These are phyloP conservation scores for Blastomyces silverae DNA, from an alignment of 2,329 filamentous ascomycete genomes.

Conservation along the genomic window DNA sequence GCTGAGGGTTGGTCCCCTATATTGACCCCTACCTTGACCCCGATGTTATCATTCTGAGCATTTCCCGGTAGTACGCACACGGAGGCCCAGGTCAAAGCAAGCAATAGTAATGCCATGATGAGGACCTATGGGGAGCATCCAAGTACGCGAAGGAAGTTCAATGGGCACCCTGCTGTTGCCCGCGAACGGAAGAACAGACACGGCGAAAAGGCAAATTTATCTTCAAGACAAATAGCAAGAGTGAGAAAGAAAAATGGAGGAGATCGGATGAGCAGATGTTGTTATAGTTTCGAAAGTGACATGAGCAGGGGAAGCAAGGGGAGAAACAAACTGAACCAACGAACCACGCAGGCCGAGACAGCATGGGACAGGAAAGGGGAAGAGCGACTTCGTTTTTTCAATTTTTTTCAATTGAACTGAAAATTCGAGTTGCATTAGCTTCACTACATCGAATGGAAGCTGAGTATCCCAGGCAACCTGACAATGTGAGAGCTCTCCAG, in stretches of 20 bases:
- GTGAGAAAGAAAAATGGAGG: neutral
- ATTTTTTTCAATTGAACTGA: neutral
- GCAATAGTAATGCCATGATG: neutral
- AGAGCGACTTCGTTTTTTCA: no score
- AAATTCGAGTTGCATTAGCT: neutral
- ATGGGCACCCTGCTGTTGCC: slow-evolving; percentile 2
- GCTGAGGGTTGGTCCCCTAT: neutral
- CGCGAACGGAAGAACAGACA: neutral
- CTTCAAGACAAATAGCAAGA: neutral
- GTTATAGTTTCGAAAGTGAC: neutral
- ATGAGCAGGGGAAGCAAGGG: neutral
- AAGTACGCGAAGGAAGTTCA: neutral
- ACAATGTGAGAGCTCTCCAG: neutral
- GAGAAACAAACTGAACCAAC: neutral
- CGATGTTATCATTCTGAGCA: neutral
- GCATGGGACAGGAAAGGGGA: neutral
- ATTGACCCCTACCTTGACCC: slow-evolving; percentile 3
- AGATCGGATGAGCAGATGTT: neutral
- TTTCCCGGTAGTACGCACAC: neutral
- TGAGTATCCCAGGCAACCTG: neutral
- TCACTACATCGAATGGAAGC: no score
- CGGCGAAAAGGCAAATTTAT: neutral
- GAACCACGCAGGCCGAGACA: neutral
- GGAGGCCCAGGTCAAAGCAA: neutral
- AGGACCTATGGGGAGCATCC: neutral